Evolutionary conservation across 352 stramenopile species (phyloP).

Genomic region (Elongisporangium prolatum): DNA sequence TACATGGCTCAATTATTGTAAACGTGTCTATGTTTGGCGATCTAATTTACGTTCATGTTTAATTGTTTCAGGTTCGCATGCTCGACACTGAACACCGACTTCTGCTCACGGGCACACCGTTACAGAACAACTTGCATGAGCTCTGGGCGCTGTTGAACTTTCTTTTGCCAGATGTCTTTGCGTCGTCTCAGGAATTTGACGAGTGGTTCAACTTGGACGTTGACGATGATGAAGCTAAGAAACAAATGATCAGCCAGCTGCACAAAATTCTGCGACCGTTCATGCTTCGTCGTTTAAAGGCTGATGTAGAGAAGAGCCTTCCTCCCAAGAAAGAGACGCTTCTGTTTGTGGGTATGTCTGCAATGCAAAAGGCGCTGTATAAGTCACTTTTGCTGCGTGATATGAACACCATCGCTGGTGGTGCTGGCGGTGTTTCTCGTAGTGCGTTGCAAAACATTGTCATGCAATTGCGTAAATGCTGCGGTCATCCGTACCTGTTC

Average conservation of each 20-base stretch:
- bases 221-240: slow-evolving; percentile 86
- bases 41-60: slow-evolving; percentile 2
- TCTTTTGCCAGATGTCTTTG: slow-evolving; percentile 93
- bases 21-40: neutral
- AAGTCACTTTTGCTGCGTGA: slow-evolving; percentile 95
- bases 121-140: slow-evolving; percentile 96
- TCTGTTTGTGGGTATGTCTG: slow-evolving; percentile 88
- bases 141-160: slow-evolving; percentile 94
- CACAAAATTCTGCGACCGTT: slow-evolving; percentile 92
- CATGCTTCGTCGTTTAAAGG: slow-evolving; percentile 97
- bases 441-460: slow-evolving; percentile 85
- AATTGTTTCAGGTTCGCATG: slow-evolving; percentile 33
- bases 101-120: slow-evolving; percentile 92
- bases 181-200: slow-evolving; percentile 80
- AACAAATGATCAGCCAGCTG: slow-evolving; percentile 86
- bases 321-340: slow-evolving; percentile 98
- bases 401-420: slow-evolving; percentile 88
- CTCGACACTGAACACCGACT: slow-evolving; percentile 82
- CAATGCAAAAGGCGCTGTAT: slow-evolving; percentile 96
- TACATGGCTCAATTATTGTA: neutral
- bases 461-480: slow-evolving; percentile 88
- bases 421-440: slow-evolving; percentile 59
- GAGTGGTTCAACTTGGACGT: slow-evolving; percentile 89
- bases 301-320: slow-evolving; percentile 98
- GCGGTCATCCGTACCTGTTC: slow-evolving; percentile 92